Evolutionary conservation across 78 protist species (phyloP).

Genomic region (Dictyostelium capitatum): DNA sequence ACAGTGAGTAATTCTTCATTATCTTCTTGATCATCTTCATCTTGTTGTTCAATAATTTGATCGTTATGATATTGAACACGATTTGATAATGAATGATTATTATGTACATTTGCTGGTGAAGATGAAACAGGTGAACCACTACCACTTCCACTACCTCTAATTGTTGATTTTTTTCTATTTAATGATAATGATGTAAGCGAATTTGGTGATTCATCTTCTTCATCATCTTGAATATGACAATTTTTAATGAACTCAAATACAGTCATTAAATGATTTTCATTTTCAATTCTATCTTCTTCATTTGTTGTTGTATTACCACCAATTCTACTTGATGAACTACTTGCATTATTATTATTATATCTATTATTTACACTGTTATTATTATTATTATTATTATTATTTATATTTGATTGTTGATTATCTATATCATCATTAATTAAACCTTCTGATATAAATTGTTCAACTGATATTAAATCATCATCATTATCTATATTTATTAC

Average conservation of each 20-base stretch:
- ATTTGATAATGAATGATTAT: neutral
- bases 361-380: neutral
- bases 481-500: slow-evolving; percentile 16
- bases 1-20: slow-evolving; percentile 61
- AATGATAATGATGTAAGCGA: neutral
- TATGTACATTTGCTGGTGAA: neutral
- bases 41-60: neutral
- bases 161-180: neutral
- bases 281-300: slow-evolving; percentile 33
- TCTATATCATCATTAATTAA: slow-evolving; percentile 13
- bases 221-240: slow-evolving; percentile 10
- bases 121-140: neutral
- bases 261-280: slow-evolving; percentile 67
- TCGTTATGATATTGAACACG: neutral
- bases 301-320: neutral
- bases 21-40: neutral
- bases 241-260: slow-evolving; percentile 63
- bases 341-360: neutral
- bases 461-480: slow-evolving; percentile 57
- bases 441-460: slow-evolving; percentile 48
- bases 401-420: neutral
- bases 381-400: neutral
- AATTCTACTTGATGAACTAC: neutral
- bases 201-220: neutral
- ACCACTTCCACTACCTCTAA: neutral